These are phyloP conservation scores for Papilionanthe hybrid DNA, from an alignment of 116 monocot genomes.

Conservation along the genomic window DNA sequence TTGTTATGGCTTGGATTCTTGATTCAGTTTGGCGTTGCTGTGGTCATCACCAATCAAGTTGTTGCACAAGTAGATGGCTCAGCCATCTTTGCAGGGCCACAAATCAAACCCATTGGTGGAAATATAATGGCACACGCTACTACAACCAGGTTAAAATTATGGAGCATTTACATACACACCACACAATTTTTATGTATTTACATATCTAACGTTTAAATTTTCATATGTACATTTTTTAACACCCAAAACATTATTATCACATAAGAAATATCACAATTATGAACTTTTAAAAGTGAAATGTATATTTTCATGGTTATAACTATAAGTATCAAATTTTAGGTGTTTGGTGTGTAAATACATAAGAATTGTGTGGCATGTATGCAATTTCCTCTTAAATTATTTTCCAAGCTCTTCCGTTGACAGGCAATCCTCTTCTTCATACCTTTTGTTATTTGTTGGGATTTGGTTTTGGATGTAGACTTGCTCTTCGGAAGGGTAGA, in stretches of 20 bases:
- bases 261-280: too few species aligned
- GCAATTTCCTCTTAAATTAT: too few species aligned
- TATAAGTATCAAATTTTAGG: too few species aligned
- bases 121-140: conserved; percentile 99
- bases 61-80: conserved; percentile 97
- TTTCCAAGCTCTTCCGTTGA: background rate
- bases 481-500: conserved; percentile 84
- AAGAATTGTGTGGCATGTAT: too few species aligned
- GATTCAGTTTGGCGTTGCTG: conserved; percentile 88
- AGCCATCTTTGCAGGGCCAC: conserved; percentile 88
- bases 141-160: conserved; percentile 61
- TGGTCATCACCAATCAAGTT: conserved; percentile 97
- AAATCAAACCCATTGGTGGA: conserved; percentile 94
- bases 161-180: too few species aligned
- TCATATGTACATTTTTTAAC: too few species aligned
- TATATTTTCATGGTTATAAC: too few species aligned
- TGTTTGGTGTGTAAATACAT: too few species aligned
- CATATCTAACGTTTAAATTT: too few species aligned
- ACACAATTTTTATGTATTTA: too few species aligned
- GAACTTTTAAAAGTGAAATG: too few species aligned
- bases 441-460: background rate
- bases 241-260: too few species aligned
- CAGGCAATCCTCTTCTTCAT: background rate
- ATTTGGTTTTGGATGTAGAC: conserved; percentile 34
- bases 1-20: background rate